Evolutionary conservation across 495 filamentous ascomycete genomes (phyloP), one percentile per base, ranked within the genome.

Genomic region (Aspergillus sclerotiicarbonarius): DNA sequence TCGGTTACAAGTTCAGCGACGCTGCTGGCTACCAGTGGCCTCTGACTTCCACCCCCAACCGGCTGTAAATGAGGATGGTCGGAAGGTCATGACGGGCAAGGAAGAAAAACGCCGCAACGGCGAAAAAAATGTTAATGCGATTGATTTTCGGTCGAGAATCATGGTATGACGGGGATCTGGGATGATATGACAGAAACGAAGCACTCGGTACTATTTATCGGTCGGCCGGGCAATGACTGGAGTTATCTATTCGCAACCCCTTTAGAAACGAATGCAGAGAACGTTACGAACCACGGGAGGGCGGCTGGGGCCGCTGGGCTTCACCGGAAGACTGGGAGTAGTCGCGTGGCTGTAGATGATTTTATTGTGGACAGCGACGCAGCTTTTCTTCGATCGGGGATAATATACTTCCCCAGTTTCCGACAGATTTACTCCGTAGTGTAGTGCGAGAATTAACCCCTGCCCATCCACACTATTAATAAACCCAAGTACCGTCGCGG

Each of bases 1-100:
- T 94, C 69, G 95, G 95, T 44, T 98, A 98, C 81, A 96, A 96
- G 76, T 98, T 98, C 80, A 96, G 91, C 70, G 94, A 98, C 67
- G 89, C 93, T 49, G 88, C 92, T 56, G 93, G 94, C 62, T 97
- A 96, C 77, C 92, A 96, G 76, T 97, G 92, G 92, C 89, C 90
- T 19, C 84, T 84, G 61, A 89, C 82, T 53, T 83, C 81, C 61
- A 75, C 80, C 52, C 80, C 84, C 61, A 91, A 88, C 80, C 87
- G 91, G 76, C 80, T 91, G 81, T 91, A 76, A 62, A 64, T 57
- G 57, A 63, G 64, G 19, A 59, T 65, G 63, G 60, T 8, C 21
- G 47, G 18, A 50, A 56, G 48, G 59, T 37, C 18, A 51, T 45
- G 44, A 51, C 30, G 44, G 16, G 54, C 5, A 41, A 53, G 47